These are phyloP conservation scores for Dothiorella sarmentorum DNA, from an alignment of 2,329 filamentous ascomycete species.

Conservation along the genomic window DNA sequence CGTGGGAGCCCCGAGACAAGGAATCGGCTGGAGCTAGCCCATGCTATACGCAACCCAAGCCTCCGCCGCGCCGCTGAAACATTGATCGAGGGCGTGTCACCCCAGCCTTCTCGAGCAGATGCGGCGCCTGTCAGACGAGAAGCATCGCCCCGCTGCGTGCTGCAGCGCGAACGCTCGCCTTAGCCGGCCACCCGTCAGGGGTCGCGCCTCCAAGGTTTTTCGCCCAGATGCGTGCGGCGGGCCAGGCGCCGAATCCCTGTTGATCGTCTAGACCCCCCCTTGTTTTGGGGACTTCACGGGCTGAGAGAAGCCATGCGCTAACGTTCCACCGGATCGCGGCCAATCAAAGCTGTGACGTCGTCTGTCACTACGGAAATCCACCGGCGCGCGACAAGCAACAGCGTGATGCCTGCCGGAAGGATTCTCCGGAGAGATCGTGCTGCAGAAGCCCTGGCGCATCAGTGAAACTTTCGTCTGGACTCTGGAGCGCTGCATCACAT, in stretches of 20 bases:
- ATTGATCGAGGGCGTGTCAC: conserved; percentile 13
- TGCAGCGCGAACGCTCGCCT: conserved; percentile 4
- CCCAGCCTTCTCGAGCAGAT: conserved; percentile 1
- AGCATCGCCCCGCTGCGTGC: no score
- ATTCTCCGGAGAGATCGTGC: background rate
- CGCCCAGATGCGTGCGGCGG: conserved; percentile 10
- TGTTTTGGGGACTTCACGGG: no score
- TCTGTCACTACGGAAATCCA: background rate
- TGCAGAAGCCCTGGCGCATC: background rate
- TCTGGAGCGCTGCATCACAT: background rate
- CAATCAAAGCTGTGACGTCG: conserved; percentile 8
- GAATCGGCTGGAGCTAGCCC: conserved; percentile 10
- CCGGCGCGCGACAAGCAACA: background rate
- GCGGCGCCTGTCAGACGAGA: conserved; percentile 2
- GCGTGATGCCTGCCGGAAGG: background rate
- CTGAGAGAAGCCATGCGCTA: conserved; percentile 9
- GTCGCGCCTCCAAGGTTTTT: conserved; percentile 9
- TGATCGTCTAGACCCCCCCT: no score
- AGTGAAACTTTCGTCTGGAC: conserved; percentile 1
- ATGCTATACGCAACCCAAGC: conserved; percentile 13
- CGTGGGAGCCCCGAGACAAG: conserved; percentile 3
- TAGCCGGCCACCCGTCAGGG: conserved; percentile 9
- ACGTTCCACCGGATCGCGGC: background rate
- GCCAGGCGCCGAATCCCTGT: conserved; percentile 6
- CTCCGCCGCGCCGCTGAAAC: conserved; percentile 13